Conservation (phyloP, 148 eudicot genomes). For the Persicaria maculosa region DNA sequence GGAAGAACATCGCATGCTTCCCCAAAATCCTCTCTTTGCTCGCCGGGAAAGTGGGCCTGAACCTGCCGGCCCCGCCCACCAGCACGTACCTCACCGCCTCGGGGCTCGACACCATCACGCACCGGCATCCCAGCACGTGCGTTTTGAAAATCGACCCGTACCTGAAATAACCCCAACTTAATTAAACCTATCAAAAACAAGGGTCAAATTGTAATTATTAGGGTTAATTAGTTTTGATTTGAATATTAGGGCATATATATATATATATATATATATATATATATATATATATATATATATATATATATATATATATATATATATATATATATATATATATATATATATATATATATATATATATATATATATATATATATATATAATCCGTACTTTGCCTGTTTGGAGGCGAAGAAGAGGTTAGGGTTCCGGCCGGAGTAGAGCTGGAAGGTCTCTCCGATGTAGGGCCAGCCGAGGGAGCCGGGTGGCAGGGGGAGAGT, state of each 20-base stretch:
- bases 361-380: too few relatives aligned
- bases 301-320: too few relatives aligned
- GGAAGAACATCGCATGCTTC: conserved; percentile 84
- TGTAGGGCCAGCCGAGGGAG: conserved; percentile 72
- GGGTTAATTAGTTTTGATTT: too few relatives aligned
- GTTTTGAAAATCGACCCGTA: conserved; percentile 82
- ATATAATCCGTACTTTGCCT: conserved; percentile 82
- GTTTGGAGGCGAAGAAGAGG: conserved; percentile 78
- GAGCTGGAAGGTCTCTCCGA: conserved; percentile 84
- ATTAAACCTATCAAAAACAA: too few relatives aligned
- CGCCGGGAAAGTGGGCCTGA: conserved; percentile 95
- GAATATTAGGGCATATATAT: too few relatives aligned
- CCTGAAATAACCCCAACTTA: too few relatives aligned
- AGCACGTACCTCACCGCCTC: conserved; percentile 76
- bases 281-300: too few relatives aligned
- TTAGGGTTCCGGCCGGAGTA: conserved; percentile 73
- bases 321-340: too few relatives aligned
- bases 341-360: too few relatives aligned
- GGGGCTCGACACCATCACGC: conserved; percentile 89
- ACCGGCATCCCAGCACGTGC: conserved; percentile 76
- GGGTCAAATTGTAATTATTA: too few relatives aligned
- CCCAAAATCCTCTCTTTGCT: conserved; percentile 95
- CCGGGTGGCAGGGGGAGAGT: conserved; percentile 74
- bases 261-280: too few relatives aligned
- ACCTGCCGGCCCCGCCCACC: conserved; percentile 52